Evolutionary conservation across 129 eudicot genomes (phyloP), one percentile per base, ranked within the genome.

Genomic region (Helianthus tuberosus): DNA sequence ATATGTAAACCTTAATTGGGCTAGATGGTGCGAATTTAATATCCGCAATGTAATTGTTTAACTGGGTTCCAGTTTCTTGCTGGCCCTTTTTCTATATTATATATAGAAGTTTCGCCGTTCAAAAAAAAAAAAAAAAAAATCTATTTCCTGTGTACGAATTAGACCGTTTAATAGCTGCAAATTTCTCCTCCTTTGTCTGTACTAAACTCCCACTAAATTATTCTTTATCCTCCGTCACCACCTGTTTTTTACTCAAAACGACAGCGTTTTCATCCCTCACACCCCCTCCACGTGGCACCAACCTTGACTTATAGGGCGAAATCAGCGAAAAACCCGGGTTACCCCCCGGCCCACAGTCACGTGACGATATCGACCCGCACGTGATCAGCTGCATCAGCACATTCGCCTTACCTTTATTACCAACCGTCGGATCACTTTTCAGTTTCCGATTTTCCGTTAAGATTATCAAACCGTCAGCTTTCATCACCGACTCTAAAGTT

Each of bases 131-230:
- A n/a, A n/a, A n/a, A n/a, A n/a, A n/a, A n/a, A n/a, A n/a, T 20
- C 23, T 20, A 20, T 20, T 20, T 20, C 88, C 98, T 77, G 75
- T 90, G 79, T 84, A 93, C 39, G 98, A 93, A 35, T 92, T 86
- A 41, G 98, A 93, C 49, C 98, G 67, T 55, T 90, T 90, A n/a
- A 93, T 74, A 69, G 77, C 77, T 48, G 95, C 89, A 66, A 86
- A 73, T 80, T 80, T 72, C 23, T 74, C 77, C 67, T 86, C 86
- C 68, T 86, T 89, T 29, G 98, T 93, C 83, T 93, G 89, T 12
- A 93, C 76, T 70, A 93, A 88, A 79, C 98, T 93, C 83, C 98
- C 98, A 80, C 99, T 94, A 66, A 86, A 95, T 76, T 90, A 89
- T 84, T 95, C 99, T 70, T 89, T 88, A 69, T 86, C 93, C 84